A percentile compares a stretch with the other conserved stretches of the same genome.
phyloP scores from a whole-genome alignment of 1,284 basidiomycete species.

The Rhodotorula sp. region DNA sequence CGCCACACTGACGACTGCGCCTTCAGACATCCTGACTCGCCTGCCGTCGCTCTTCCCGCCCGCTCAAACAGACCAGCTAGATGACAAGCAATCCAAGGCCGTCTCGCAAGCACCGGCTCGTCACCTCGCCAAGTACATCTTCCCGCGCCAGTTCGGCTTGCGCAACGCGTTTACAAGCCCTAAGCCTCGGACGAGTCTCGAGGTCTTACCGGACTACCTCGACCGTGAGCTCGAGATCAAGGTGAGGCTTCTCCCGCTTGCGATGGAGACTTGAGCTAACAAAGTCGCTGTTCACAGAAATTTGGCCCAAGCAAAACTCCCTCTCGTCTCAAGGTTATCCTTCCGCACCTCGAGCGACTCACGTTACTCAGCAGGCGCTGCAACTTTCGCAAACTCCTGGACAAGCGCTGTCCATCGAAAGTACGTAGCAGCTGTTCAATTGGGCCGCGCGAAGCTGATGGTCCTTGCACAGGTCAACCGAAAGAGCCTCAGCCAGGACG shows the following conservation, averaged over 20 bases:
- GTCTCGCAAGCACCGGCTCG: slow-evolving; percentile 50
- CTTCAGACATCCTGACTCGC: slow-evolving; percentile 46
- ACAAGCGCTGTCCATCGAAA: slow-evolving; percentile 70
- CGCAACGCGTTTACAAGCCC: slow-evolving; percentile 57
- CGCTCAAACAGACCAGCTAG: slow-evolving; percentile 10
- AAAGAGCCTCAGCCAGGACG: not conserved
- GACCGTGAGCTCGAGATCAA: slow-evolving; percentile 70
- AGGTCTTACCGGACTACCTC: slow-evolving; percentile 56
- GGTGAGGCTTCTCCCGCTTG: slow-evolving; percentile 50
- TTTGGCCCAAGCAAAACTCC: slow-evolving; percentile 61
- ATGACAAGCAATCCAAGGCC: slow-evolving; percentile 6
- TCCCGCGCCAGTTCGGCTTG: slow-evolving; percentile 71
- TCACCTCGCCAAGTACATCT: slow-evolving; percentile 75
- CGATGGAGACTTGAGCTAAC: too few relatives aligned
- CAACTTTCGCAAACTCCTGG: slow-evolving; percentile 64
- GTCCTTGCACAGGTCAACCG: not conserved
- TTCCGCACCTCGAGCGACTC: slow-evolving; percentile 62
- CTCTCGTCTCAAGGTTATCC: slow-evolving; percentile 60
- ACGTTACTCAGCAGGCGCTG: slow-evolving; percentile 68
- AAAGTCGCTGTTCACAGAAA: not conserved
- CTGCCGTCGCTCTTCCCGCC: slow-evolving; percentile 25
- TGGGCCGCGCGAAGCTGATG: not conserved
- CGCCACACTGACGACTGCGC: not conserved
- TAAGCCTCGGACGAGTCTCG: slow-evolving; percentile 36
- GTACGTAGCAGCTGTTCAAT: slow-evolving; percentile 48